Evolutionary conservation across 2,329 filamentous ascomycete species (phyloP).

Genomic region (Epichloe coenophiala): DNA sequence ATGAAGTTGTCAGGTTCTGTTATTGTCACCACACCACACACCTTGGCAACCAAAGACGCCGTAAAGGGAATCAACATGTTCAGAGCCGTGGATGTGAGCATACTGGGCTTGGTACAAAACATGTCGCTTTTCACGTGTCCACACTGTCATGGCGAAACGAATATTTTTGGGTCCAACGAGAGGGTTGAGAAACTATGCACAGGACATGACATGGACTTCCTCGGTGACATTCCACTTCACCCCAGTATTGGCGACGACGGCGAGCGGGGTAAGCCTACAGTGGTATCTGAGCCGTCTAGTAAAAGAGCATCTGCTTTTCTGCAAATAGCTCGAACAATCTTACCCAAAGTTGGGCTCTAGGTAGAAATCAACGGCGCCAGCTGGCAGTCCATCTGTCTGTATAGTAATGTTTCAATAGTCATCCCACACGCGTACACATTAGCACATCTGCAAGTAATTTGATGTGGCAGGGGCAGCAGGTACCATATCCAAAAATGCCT

Average conservation of each 20-base stretch:
- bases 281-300: slow-evolving; percentile 73
- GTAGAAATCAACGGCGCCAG: not conserved
- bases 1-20: slow-evolving; percentile 44
- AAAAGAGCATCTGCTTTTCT: slow-evolving; percentile 59
- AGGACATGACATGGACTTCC: slow-evolving; percentile 60
- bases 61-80: slow-evolving; percentile 91
- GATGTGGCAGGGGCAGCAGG: slow-evolving; percentile 1
- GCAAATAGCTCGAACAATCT: slow-evolving; percentile 48
- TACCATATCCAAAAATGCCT: slow-evolving; percentile 2
- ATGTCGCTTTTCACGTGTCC: slow-evolving; percentile 80
- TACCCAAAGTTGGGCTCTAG: slow-evolving; percentile 26
- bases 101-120: slow-evolving; percentile 82
- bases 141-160: slow-evolving; percentile 58
- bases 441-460: not conserved
- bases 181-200: slow-evolving; percentile 56
- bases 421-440: not conserved
- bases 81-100: slow-evolving; percentile 64
- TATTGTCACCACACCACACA: slow-evolving; percentile 87
- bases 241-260: slow-evolving; percentile 77
- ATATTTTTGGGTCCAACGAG: slow-evolving; percentile 57
- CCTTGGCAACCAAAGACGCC: slow-evolving; percentile 82
- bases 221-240: slow-evolving; percentile 84
- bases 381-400: not conserved
- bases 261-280: slow-evolving; percentile 75
- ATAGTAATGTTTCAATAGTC: not conserved